A percentile compares a stretch with the other conserved stretches of the same genome.
Evolutionary conservation across 306 rosid species (phyloP).

Genomic region (Pueraria montana): DNA sequence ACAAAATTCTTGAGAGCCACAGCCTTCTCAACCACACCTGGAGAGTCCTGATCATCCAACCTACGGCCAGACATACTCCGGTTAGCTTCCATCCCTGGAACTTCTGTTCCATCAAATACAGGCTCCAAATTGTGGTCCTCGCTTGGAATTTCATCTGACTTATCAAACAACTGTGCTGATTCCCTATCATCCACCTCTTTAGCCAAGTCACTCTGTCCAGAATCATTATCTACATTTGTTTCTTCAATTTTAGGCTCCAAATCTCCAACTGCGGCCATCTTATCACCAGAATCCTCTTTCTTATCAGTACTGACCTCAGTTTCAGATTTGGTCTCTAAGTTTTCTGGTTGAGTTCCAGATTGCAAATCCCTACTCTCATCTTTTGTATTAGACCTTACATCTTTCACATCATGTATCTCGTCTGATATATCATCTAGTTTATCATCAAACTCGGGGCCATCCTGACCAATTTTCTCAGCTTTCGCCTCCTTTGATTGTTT

Average conservation of each 20-base stretch:
- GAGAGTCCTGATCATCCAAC: constrained; percentile 62
- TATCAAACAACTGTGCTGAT: constrained; percentile 46
- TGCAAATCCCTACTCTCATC: constrained; percentile 39
- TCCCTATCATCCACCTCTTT: constrained; percentile 44
- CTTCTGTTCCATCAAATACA: constrained; percentile 84
- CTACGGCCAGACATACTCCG: constrained; percentile 60
- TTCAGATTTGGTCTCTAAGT: constrained; percentile 48
- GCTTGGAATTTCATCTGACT: constrained; percentile 55
- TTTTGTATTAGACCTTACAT: too few relatives aligned
- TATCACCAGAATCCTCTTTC: constrained; percentile 45
- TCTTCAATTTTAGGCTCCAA: constrained; percentile 51
- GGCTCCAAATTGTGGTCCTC: constrained; percentile 77
- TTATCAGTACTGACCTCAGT: constrained; percentile 32
- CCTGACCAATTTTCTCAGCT: constrained; percentile 44
- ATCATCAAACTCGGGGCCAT: constrained; percentile 28
- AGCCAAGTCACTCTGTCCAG: constrained; percentile 35
- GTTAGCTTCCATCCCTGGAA: constrained; percentile 74
- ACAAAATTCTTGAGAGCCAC: constrained; percentile 80
- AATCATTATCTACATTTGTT: constrained; percentile 29
- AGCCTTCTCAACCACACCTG: constrained; percentile 83
- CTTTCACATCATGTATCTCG: constrained; percentile 1
- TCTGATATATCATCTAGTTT: constrained; percentile 44
- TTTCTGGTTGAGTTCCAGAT: constrained; percentile 45
- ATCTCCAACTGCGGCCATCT: constrained; percentile 44
- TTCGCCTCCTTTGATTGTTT: constrained; percentile 48